phyloP scores from a whole-genome alignment of 1,139 yeast genomes.

The Casaregolazyma lundiana region DNA sequence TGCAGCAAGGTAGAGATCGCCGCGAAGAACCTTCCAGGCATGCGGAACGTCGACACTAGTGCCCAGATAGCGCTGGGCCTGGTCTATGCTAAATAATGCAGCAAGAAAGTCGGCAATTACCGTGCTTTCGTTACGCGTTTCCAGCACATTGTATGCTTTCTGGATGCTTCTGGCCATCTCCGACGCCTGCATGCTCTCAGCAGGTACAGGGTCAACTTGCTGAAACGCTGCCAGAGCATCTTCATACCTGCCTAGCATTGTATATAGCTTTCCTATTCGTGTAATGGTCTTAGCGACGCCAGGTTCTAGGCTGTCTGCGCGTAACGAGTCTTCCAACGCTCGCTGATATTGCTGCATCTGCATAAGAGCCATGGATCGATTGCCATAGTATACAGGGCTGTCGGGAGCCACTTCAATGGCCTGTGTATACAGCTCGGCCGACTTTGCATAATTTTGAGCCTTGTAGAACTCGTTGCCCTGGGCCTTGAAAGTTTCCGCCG shows the following conservation, averaged over 20 bases:
- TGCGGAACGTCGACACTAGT: slow-evolving; percentile 32
- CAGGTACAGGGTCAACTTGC: slow-evolving; percentile 23
- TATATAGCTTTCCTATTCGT: slow-evolving; percentile 36
- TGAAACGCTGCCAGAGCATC: slow-evolving; percentile 32
- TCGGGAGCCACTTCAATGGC: slow-evolving; percentile 37
- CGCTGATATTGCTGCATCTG: slow-evolving; percentile 52
- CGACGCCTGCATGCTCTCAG: slow-evolving; percentile 32
- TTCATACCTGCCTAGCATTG: slow-evolving; percentile 33
- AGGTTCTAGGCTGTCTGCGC: slow-evolving; percentile 34
- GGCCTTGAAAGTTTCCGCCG: slow-evolving; percentile 32
- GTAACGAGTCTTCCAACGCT: slow-evolving; percentile 49
- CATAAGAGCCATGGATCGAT: slow-evolving; percentile 72
- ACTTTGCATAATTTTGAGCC: slow-evolving; percentile 34
- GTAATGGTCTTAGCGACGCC: slow-evolving; percentile 32
- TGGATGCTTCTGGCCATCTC: slow-evolving; percentile 34
- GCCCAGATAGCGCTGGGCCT: slow-evolving; percentile 37
- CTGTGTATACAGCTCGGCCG: slow-evolving; percentile 34
- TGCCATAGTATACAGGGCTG: slow-evolving; percentile 54
- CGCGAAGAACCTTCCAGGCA: slow-evolving; percentile 35
- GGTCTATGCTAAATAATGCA: slow-evolving; percentile 25
- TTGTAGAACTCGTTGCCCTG: slow-evolving; percentile 39
- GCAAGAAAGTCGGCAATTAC: slow-evolving; percentile 15
- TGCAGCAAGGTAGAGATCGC: slow-evolving; percentile 28
- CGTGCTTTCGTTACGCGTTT: slow-evolving; percentile 16
- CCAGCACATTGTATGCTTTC: slow-evolving; percentile 31